phyloP scores from a whole-genome alignment of 371 early-diverging fungal species.

The Entomophthora muscae region DNA sequence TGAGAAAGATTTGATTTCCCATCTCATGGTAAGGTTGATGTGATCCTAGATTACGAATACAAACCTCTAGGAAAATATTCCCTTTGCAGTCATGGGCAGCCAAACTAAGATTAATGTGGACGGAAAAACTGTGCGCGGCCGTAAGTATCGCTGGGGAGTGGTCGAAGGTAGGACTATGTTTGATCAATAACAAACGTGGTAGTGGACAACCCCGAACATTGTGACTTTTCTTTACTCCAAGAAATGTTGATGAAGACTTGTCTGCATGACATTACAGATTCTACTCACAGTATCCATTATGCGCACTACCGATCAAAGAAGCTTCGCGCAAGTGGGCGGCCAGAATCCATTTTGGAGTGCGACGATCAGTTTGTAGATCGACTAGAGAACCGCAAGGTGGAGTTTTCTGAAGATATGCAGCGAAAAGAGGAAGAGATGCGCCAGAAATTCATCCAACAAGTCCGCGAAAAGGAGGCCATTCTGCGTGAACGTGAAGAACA shows the following conservation, averaged over 20 bases:
- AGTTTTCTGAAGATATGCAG: slow-evolving; percentile 43
- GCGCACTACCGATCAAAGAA: slow-evolving; percentile 53
- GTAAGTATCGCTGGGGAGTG: slow-evolving; percentile 95
- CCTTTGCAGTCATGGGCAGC: slow-evolving; percentile 87
- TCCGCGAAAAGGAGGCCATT: slow-evolving; percentile 50
- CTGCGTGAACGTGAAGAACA: slow-evolving; percentile 45
- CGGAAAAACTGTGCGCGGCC: slow-evolving; percentile 60
- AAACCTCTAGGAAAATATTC: slow-evolving; percentile 41
- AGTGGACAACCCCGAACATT: slow-evolving; percentile 74
- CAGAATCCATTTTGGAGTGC: slow-evolving; percentile 49
- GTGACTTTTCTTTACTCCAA: slow-evolving; percentile 71
- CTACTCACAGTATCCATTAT: slow-evolving; percentile 61
- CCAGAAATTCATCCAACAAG: slow-evolving; percentile 45
- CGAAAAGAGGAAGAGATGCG: slow-evolving; percentile 56
- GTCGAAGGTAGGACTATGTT: slow-evolving; percentile 49
- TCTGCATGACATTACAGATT: slow-evolving; percentile 62
- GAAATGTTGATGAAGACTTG: slow-evolving; percentile 51
- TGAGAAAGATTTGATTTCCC: slow-evolving; percentile 43
- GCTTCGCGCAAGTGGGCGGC: slow-evolving; percentile 37
- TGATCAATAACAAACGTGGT: not conserved
- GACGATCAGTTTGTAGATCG: slow-evolving; percentile 44
- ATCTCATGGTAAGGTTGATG: slow-evolving; percentile 31
- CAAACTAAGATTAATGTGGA: slow-evolving; percentile 49
- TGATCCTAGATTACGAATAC: not conserved
- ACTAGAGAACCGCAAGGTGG: slow-evolving; percentile 30